Base-by-base conservation (phyloP, 1,139 yeast species). In the Yamadazyma triangularis region DNA sequence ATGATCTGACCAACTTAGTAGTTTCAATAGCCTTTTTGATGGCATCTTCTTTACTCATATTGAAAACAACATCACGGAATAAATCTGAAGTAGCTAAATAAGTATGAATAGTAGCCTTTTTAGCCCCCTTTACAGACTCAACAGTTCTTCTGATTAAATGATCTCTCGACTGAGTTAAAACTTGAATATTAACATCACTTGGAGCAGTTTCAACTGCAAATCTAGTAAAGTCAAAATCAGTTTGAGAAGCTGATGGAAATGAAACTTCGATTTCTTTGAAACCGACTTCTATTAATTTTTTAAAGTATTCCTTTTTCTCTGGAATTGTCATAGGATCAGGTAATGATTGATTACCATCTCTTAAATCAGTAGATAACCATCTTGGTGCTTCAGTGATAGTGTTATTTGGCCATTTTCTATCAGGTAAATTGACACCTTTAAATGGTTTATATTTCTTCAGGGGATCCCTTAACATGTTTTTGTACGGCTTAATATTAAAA, bases 211-310 rank as follows among this genome's bases (percentile, higher is more conserved):
- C 95, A 25, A 89, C 89, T 22, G 96, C 96, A 47, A 74, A 85
- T 39, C 96, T 73, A 21, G 97, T 91, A 64, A 91, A 91, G 56
- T 91, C 97, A 53, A 91, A 91, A 59, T 91, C 98, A 16, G 86
- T 79, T 56, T 89, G 97, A 4, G 95, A 85, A 3, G 97, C 97
- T 15, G 95, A 80, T 10, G 98, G 97, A 64, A 91, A 91, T 0
- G 96, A 79, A 12, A 91, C 97, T 61, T 91, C 98, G 43, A 91
- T 91, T 60, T 91, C 98, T 58, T 91, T 91, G 68, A 88, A 91
- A 0, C 97, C 97, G 29, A 88, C 66, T 24, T 86, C 91, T n/a
- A 89, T 66, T 36, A 91, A 70, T 57, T 88, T 86, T 44, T 79
- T 74, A 66, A 89, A 89, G 58, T 86, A 89, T 45, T 75, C 83